A percentile compares a stretch with the other conserved stretches of the same genome.
Evolutionary conservation across 768 basidiomycete genomes (phyloP).

Genomic region (Rhodotorula diobovata): DNA sequence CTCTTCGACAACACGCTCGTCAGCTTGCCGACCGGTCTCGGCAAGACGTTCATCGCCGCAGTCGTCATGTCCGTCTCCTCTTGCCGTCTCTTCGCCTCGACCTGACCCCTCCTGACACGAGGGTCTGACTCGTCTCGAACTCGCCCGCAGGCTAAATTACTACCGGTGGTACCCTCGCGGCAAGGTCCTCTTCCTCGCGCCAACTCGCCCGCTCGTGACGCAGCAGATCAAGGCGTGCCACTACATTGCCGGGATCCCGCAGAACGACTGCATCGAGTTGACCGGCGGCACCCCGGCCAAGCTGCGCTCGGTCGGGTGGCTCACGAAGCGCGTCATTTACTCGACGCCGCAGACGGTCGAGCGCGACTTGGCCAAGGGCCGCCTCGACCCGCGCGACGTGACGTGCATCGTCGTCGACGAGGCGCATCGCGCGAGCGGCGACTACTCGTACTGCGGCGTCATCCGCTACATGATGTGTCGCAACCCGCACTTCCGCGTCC

Average conservation of each 20-base stretch:
- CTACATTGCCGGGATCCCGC: conserved; percentile 85
- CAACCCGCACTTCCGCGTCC: conserved; percentile 85
- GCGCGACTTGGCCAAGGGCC: conserved; percentile 71
- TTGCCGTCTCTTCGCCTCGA: conserved; percentile 49
- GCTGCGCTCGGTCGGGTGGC: conserved; percentile 54
- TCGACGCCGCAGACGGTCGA: conserved; percentile 66
- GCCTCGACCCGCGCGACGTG: conserved; percentile 72
- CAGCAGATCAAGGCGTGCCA: conserved; percentile 95
- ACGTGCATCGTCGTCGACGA: conserved; percentile 81
- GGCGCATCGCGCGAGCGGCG: conserved; percentile 88
- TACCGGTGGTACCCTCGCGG: conserved; percentile 91
- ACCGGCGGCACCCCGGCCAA: conserved; percentile 66
- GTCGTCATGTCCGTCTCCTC: conserved; percentile 64
- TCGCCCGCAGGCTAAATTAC: conserved; percentile 38
- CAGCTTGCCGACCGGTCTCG: conserved; percentile 88
- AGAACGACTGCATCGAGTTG: conserved; percentile 74
- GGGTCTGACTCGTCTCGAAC: conserved; percentile 44
- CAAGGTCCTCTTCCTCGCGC: conserved; percentile 90
- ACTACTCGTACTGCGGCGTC: conserved; percentile 59
- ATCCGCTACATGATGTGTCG: conserved; percentile 86
- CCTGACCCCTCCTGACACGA: too few relatives aligned
- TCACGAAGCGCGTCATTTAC: conserved; percentile 42
- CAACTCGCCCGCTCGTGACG: conserved; percentile 90
- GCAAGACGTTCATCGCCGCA: conserved; percentile 97
- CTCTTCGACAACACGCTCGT: conserved; percentile 91